Percentiles rank a stretch among this genome's conserved stretches.
Evolutionary conservation across 192 early-diverging fungal species (phyloP).

Genomic region (Gonapodya sp.): DNA sequence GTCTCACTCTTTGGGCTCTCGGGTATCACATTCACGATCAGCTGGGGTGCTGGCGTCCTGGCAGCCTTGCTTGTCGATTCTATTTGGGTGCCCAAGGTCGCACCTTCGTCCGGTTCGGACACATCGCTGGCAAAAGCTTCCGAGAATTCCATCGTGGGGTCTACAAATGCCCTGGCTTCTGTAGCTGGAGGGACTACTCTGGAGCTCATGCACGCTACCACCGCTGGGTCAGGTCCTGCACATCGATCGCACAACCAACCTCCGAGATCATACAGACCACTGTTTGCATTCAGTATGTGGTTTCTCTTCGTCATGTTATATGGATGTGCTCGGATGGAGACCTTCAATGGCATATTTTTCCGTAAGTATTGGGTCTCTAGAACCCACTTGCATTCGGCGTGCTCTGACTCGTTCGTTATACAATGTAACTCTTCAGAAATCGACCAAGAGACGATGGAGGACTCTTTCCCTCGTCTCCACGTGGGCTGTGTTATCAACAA

Average conservation of each 20-base stretch:
- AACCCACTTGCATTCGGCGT: neutral
- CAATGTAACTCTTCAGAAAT: no score
- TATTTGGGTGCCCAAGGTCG: neutral
- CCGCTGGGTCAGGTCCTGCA: neutral
- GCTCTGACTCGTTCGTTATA: no score
- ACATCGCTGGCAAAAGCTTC: neutral
- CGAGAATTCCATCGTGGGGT: neutral
- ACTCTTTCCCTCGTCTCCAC: neutral
- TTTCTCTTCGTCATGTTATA: neutral
- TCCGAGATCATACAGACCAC: neutral
- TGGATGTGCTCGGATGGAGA: neutral
- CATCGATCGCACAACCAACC: neutral
- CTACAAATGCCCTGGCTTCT: neutral
- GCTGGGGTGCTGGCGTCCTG: neutral
- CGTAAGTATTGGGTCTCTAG: neutral
- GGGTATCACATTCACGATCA: neutral
- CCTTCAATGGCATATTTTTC: neutral
- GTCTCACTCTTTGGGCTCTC: neutral
- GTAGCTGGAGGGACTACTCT: neutral
- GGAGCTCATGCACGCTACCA: neutral
- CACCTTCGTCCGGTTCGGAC: neutral
- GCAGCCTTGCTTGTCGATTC: neutral
- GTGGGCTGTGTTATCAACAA: neutral
- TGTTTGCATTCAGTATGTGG: neutral
- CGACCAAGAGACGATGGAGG: neutral